phyloP scores from a whole-genome alignment of 345 rosid genomes.

The Corchorus capsularis region DNA sequence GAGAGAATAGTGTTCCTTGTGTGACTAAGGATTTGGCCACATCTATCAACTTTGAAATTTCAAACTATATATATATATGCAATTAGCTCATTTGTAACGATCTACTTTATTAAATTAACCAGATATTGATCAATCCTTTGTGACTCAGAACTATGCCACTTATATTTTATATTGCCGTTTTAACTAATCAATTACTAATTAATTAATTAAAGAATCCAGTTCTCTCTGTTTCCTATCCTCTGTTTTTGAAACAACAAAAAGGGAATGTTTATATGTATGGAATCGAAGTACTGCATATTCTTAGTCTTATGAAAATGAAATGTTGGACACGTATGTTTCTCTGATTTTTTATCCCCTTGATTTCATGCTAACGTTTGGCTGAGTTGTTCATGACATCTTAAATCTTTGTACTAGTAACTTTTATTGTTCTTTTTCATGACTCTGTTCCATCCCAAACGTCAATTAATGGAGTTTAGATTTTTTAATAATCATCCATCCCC shows the following conservation, averaged over 20 bases:
- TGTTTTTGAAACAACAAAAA: not conserved
- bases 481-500: too few relatives aligned
- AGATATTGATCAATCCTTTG: not conserved
- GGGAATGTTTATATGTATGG: too few relatives aligned
- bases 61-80: too few relatives aligned
- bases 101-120: too few relatives aligned
- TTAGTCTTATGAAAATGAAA: not conserved
- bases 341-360: not conserved
- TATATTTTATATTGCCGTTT: not conserved
- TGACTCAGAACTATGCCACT: not conserved
- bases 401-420: too few relatives aligned
- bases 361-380: not conserved
- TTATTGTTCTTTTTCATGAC: not conserved
- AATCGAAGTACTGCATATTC: too few relatives aligned
- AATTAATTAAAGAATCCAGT: not conserved
- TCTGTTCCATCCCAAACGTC: too few relatives aligned
- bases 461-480: too few relatives aligned
- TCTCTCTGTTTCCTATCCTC: not conserved
- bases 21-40: not conserved
- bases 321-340: not conserved
- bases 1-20: not conserved
- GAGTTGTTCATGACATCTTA: not conserved
- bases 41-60: not conserved
- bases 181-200: not conserved
- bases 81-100: too few relatives aligned